phyloP scores from a whole-genome alignment of 2,329 filamentous ascomycete species.

The Stylonectria norvegica region DNA sequence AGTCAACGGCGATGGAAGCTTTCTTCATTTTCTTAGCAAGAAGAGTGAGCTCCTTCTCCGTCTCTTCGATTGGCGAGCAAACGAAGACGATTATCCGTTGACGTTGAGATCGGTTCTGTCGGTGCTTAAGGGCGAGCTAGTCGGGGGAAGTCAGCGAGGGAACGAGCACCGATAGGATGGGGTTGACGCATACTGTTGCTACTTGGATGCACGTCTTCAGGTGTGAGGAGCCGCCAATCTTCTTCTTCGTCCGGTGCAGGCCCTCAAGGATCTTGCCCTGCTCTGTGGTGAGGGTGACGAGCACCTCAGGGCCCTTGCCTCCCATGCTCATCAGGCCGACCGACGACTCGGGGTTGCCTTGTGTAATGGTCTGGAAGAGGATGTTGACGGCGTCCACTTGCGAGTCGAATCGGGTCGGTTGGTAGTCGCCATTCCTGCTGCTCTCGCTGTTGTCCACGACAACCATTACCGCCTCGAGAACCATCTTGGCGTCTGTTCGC shows the following conservation, averaged over 20 bases:
- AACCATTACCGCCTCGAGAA: conserved; percentile 98
- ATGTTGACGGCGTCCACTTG: conserved; percentile 94
- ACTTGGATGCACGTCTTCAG: conserved; percentile 94
- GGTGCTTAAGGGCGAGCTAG: conserved; percentile 92
- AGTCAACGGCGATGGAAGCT: conserved; percentile 88
- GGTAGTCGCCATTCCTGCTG: conserved; percentile 91
- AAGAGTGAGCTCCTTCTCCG: conserved; percentile 82
- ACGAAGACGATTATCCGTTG: conserved; percentile 97
- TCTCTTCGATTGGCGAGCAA: conserved; percentile 87
- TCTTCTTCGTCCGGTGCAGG: conserved; percentile 81
- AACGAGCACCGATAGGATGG: neutral
- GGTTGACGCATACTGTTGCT: conserved; percentile 67
- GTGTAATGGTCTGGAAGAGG: conserved; percentile 92
- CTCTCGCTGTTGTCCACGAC: conserved; percentile 99
- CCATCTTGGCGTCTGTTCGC: conserved; percentile 64
- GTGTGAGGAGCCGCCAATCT: conserved; percentile 86
- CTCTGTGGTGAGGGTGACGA: conserved; percentile 94
- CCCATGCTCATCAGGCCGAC: conserved; percentile 99
- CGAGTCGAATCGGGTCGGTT: conserved; percentile 91
- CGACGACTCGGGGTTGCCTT: conserved; percentile 92
- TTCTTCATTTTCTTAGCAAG: conserved; percentile 99
- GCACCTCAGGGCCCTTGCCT: conserved; percentile 92
- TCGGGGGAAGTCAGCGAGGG: conserved; percentile 19
- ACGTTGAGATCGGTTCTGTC: conserved; percentile 94
- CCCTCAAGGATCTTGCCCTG: conserved; percentile 93